Percentiles rank a stretch among this genome's conserved stretches.
phyloP scores from a whole-genome alignment of 371 early-diverging fungal genomes.

The Ordospora pajunii region DNA sequence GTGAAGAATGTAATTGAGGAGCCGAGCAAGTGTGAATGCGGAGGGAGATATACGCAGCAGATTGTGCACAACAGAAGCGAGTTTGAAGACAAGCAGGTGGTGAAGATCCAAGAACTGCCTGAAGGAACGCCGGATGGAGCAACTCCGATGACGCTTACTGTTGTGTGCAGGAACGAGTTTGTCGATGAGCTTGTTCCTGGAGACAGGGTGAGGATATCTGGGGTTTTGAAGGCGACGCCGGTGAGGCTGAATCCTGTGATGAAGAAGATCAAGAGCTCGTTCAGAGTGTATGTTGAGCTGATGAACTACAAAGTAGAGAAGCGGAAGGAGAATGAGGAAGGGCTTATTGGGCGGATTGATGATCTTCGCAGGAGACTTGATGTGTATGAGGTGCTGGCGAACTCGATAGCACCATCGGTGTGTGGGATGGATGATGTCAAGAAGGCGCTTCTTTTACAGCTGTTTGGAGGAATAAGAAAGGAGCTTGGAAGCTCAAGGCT shows the following conservation, averaged over 20 bases:
- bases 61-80: slow-evolving; percentile 80
- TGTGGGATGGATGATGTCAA: slow-evolving; percentile 92
- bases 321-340: neutral
- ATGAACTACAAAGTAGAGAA: slow-evolving; percentile 69
- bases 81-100: slow-evolving; percentile 88
- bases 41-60: slow-evolving; percentile 53
- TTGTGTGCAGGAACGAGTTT: slow-evolving; percentile 80
- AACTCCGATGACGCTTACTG: slow-evolving; percentile 87
- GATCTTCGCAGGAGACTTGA: slow-evolving; percentile 62
- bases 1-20: slow-evolving; percentile 82
- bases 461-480: slow-evolving; percentile 80
- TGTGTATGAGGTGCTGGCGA: slow-evolving; percentile 59
- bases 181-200: slow-evolving; percentile 91
- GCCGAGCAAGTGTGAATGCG: slow-evolving; percentile 74
- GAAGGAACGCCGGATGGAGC: slow-evolving; percentile 93
- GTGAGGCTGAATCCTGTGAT: slow-evolving; percentile 80
- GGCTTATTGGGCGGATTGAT: slow-evolving; percentile 20
- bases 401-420: slow-evolving; percentile 79
- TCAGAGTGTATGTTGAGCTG: slow-evolving; percentile 88
- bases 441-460: slow-evolving; percentile 84
- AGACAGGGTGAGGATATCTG: slow-evolving; percentile 85
- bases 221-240: slow-evolving; percentile 86
- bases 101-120: slow-evolving; percentile 91
- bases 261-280: slow-evolving; percentile 78
- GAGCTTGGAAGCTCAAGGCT: slow-evolving; percentile 47